Conservation (phyloP, 768 basidiomycete species). For the Suillus plorans region DNA sequence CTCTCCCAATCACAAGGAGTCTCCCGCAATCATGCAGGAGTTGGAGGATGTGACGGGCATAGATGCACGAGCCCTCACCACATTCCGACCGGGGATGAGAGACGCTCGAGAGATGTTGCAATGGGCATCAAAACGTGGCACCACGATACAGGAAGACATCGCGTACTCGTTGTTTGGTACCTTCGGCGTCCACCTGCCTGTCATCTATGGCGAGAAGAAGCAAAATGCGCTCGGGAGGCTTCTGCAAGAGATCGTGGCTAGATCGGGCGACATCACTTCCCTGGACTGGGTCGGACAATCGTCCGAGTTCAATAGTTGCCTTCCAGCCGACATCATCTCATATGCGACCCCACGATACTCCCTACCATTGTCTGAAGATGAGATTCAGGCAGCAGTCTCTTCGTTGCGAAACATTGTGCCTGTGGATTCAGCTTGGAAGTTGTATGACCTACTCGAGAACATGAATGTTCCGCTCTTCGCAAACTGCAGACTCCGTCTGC, state of each 20-base stretch:
- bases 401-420: neutral
- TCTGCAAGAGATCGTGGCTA: neutral
- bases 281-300: neutral
- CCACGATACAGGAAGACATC: neutral
- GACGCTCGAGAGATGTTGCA: neutral
- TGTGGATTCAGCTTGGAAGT: no score
- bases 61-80: neutral
- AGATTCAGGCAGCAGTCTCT: neutral
- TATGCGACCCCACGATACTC: neutral
- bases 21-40: neutral
- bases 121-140: neutral
- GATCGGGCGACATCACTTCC: neutral
- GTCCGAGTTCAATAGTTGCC: neutral
- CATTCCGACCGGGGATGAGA: neutral
- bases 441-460: no score
- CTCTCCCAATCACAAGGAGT: neutral
- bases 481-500: no score
- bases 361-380: neutral
- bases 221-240: neutral
- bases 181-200: neutral
- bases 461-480: no score
- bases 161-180: constrained; percentile 1
- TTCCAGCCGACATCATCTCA: neutral
- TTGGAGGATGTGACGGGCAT: neutral
- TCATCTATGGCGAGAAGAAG: neutral